Evolutionary conservation across 176 grass and related monocot species (phyloP), one percentile per base, ranked within the genome.

Genomic region (Phoenix dactylifera): DNA sequence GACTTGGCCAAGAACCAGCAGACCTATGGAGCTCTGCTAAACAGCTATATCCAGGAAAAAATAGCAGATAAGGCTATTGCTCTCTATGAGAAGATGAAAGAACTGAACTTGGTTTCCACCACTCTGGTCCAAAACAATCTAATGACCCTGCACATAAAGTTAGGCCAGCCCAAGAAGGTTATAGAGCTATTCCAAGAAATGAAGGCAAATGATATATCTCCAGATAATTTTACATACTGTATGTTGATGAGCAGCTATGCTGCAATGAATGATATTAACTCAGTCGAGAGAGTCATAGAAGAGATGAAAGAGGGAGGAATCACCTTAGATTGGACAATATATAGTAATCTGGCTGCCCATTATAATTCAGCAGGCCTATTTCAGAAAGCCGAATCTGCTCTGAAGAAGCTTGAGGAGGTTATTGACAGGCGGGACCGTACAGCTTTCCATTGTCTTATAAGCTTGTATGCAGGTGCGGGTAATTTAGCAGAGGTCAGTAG

Each of bases 61-160:
- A 26, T 32, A 50, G 50, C 15, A 15, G 24, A 53, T 7, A 66
- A 66, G 50, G 50, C 64, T 22, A 32, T 54, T 66, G 12, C 63
- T 6, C 63, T 66, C 15, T 66, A 29, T 53, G 50, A 66, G 23
- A 66, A 53, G 49, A 66, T 66, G 64, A 66, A 66, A 53, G 49
- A 26, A 32, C 64, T 66, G 23, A 53, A 53, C 49, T 30, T 66
- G 17, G 26, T 50, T 52, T 66, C 50, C 6, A 54, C 16, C 32
- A 66, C 64, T 53, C 49, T 66, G 18, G 25, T 66, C 2, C 64
- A 53, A 1, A 66, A 53, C 50, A 28, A 28, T 53, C 50, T 66
- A 50, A 66, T 66, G 62, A 26, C 48, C 3, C 48, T 65, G 14
- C 26, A 65, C 22, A 26, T 25, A 23, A 66, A 66, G 16, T 28